Conservation (phyloP, 2,329 filamentous ascomycete genomes). For the Calonectria ilicicola region DNA sequence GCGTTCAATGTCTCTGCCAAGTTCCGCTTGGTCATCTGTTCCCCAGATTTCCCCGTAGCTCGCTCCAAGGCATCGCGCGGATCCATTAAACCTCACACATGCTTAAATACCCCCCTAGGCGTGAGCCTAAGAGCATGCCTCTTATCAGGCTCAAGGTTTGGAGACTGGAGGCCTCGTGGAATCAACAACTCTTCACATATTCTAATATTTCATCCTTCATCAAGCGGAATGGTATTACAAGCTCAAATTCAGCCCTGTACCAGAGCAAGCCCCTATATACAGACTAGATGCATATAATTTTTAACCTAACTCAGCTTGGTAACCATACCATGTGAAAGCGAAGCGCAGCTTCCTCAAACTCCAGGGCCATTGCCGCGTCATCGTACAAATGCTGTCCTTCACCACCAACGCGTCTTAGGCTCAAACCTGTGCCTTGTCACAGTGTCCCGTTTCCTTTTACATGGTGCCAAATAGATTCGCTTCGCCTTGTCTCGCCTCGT, state of each 20-base stretch:
- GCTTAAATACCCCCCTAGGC: neutral
- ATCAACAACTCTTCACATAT: neutral
- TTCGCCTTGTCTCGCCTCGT: constrained; percentile 4
- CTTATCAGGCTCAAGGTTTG: neutral
- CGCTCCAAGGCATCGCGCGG: neutral
- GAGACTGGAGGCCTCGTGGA: neutral
- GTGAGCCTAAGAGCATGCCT: neutral
- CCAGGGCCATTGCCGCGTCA: neutral
- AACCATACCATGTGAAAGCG: neutral
- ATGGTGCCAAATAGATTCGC: constrained; percentile 25
- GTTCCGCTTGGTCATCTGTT: neutral
- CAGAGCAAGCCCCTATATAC: neutral
- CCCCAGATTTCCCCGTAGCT: constrained; percentile 10
- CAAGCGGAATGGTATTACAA: neutral
- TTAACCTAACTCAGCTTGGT: neutral
- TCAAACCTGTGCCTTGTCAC: constrained; percentile 15
- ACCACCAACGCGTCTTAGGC: neutral
- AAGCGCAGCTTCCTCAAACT: constrained; percentile 7
- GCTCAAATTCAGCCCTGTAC: neutral
- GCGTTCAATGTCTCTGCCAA: constrained; percentile 1
- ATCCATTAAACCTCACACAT: neutral
- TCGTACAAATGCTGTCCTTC: neutral
- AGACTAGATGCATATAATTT: neutral
- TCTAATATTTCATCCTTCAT: neutral
- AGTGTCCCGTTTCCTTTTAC: constrained; percentile 16